Conservation (phyloP, 2,329 filamentous ascomycete genomes). For the Stagonosporopsis chrysanthemi region DNA sequence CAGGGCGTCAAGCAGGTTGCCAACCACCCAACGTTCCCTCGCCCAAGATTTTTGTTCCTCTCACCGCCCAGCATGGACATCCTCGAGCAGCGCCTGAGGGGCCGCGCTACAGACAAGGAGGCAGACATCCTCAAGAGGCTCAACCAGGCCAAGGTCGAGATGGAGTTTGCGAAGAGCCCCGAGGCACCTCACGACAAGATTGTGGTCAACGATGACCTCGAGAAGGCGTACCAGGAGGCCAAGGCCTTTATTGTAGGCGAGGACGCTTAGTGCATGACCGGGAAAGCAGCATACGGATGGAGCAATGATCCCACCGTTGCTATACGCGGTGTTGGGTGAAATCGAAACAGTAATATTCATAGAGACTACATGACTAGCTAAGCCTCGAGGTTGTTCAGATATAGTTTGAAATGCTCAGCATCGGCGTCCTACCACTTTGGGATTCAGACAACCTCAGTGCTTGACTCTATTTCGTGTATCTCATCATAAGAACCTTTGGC, state of each 20-base stretch:
- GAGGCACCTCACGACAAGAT: conserved; percentile 60
- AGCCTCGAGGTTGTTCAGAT: conserved; percentile 53
- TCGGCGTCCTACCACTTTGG: conserved; percentile 55
- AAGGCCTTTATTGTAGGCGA: conserved; percentile 59
- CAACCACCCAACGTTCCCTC: conserved; percentile 68
- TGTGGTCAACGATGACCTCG: conserved; percentile 61
- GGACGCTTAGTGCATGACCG: conserved; percentile 25
- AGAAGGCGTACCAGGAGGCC: conserved; percentile 58
- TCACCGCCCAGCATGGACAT: conserved; percentile 77
- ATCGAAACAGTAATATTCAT: neutral
- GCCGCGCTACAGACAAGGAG: conserved; percentile 54
- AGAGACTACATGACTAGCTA: conserved; percentile 32
- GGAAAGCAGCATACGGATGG: neutral
- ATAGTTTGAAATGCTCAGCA: conserved; percentile 56
- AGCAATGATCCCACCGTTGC: conserved; percentile 8
- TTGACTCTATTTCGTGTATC: conserved; percentile 95
- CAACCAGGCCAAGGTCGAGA: conserved; percentile 56
- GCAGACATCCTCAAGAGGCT: conserved; percentile 58
- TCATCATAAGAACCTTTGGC: conserved; percentile 79
- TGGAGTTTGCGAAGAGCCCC: conserved; percentile 50
- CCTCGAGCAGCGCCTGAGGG: conserved; percentile 68
- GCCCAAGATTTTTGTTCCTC: conserved; percentile 82
- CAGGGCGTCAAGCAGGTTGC: conserved; percentile 93
- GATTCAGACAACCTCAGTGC: conserved; percentile 75
- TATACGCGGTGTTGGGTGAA: neutral